phyloP scores from a whole-genome alignment of 2,329 filamentous ascomycete species.

The Colletotrichum simmondsii region DNA sequence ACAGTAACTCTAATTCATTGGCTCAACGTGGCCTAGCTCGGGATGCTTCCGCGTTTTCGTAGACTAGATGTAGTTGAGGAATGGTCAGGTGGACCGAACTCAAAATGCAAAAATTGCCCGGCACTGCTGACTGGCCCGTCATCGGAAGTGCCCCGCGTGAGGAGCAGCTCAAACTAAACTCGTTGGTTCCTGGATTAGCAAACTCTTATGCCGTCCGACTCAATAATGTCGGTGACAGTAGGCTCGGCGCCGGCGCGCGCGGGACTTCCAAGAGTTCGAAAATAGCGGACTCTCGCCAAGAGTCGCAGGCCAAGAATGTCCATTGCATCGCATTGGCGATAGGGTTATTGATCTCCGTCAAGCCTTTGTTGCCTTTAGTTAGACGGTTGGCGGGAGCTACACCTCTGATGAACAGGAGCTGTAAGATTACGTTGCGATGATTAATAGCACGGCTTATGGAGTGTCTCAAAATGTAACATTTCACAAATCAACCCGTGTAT shows the following conservation, averaged over 20 bases:
- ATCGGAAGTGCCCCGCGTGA: neutral
- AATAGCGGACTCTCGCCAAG: neutral
- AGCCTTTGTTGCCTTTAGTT: neutral
- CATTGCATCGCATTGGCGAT: neutral
- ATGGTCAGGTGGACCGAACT: conserved; percentile 4
- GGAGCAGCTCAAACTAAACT: neutral
- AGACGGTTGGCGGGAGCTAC: no score
- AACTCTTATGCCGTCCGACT: neutral
- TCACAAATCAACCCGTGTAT: neutral
- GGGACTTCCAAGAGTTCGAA: neutral
- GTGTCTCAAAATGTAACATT: no score
- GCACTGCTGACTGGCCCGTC: neutral
- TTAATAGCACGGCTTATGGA: neutral
- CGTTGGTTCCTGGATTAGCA: conserved; percentile 15
- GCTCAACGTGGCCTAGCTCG: neutral
- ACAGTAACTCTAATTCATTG: neutral
- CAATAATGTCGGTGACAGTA: neutral
- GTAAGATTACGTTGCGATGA: neutral
- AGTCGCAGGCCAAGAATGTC: neutral
- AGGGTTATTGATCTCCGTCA: neutral
- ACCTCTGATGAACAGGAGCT: no score
- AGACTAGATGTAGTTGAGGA: neutral
- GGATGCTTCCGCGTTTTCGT: neutral
- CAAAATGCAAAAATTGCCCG: neutral
- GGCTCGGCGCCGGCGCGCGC: neutral